Evolutionary conservation across 257 asterid genomes (phyloP), one percentile per base, ranked within the genome.

Genomic region (Anisodus acutangulus): DNA sequence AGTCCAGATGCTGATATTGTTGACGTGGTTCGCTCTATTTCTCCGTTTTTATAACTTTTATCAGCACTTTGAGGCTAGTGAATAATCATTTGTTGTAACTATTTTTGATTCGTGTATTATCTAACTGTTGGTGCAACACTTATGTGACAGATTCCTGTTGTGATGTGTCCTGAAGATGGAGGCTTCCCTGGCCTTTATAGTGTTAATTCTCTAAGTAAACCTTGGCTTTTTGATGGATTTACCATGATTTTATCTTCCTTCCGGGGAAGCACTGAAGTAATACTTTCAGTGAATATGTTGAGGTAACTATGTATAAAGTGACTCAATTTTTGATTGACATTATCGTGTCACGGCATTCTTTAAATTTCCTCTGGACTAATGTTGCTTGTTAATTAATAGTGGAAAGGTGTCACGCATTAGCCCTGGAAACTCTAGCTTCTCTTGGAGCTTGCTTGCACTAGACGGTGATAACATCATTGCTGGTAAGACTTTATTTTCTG

Each of bases 211-310:
- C 92, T 91, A 51, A 71, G 85, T 49, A 85, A 90, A 22, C 94
- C 99, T 41, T 97, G 98, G 98, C 97, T 95, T 81, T 95, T 98
- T 41, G 98, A 97, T 90, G 98, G 97, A 80, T 86, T 64, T 76
- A 93, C 97, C 19, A 71, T 97, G 86, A 88, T 95, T 86, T 84
- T 95, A 83, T 90, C 98, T 37, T 92, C 98, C 64, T 31, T 86
- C n/a, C 95, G 99, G 99, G 93, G 97, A 39, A 93, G 98, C 88
- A 72, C 90, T 81, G 91, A 88, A 89, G 83, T 92, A 53, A 87
- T 97, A 81, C 87, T 97, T 85, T 88, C 93, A 49, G 91, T 97
- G 81, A 82, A 95, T 83, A 82, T 90, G 83, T 87, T 89, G 87
- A 97, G 98, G 99, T 97, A 88, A 85, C 76, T 67, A 63, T 3